Base-by-base conservation (phyloP, 345 rosid species). In the Melaleuca quinquenervia region DNA sequence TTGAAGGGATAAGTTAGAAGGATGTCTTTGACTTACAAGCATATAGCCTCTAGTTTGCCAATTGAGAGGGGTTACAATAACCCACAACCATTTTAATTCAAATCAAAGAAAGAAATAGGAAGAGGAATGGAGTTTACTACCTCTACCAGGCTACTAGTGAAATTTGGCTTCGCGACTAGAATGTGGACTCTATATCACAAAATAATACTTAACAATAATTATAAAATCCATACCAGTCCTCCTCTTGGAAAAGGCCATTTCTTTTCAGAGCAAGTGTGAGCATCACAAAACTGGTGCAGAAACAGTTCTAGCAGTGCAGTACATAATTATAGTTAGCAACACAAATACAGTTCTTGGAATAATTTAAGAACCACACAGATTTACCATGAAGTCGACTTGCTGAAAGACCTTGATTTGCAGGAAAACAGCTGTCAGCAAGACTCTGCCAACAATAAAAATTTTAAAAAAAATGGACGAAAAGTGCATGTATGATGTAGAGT, bases 231-330 rank as follows among this genome's bases (percentile, higher is more conserved):
- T 90, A 97, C 99, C 96, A 91, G 94, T 89, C 98, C 92, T 88
- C 98, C 99, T 93, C 86, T 90, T 54, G 97, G 96, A 90, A 98
- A 98, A 53, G 88, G 92, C 64, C 89, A 92, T 87, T 13, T 87
- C 90, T 87, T 94, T 54, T 92, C 94, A 5, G 92, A 88, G 91
- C 99, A 95, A 82, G 95, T 92, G 89, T 93, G 96, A 86, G 98
- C 96, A 91, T 98, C 98, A 86, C 99, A 98, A 87, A 98, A 98
- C 90, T 97, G 99, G 83, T 83, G 94, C 90, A 97, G 86, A 86
- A 96, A 96, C 86, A 94, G 92, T 84, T 96, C 99, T 97, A 88
- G 88, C 26, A 84, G 84, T 55, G 85, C 58, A 87, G 74, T 84
- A 88, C 18, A 88, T 84, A 13, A 49, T 36, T 49, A 85, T 80